Evolutionary conservation across 495 filamentous ascomycete species (phyloP).

Genomic region (Hyphodiscus hymeniophilus): DNA sequence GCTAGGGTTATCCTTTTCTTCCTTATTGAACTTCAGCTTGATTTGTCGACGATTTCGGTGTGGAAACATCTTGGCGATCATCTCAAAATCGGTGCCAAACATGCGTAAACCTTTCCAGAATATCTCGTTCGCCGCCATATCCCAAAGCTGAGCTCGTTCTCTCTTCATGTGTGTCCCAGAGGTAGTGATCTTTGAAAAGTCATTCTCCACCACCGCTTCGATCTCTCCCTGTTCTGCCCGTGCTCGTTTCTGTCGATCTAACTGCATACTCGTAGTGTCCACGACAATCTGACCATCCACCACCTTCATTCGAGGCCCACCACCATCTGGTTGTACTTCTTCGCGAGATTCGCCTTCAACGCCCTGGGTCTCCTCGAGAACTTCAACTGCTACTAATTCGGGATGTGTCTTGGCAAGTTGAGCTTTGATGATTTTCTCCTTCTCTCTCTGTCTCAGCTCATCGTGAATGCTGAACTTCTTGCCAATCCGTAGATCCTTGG

Average conservation of each 20-base stretch:
- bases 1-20: constrained; percentile 69
- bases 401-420: constrained; percentile 27
- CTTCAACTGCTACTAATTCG: constrained; percentile 20
- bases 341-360: constrained; percentile 15
- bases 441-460: constrained; percentile 41
- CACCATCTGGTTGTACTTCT: constrained; percentile 1
- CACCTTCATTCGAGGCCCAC: constrained; percentile 51
- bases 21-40: constrained; percentile 87
- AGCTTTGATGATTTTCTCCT: constrained; percentile 31
- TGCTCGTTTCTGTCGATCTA: constrained; percentile 70
- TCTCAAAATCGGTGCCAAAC: constrained; percentile 91
- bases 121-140: constrained; percentile 62
- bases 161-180: constrained; percentile 63
- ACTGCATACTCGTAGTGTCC: constrained; percentile 65
- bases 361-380: constrained; percentile 6
- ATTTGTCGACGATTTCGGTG: constrained; percentile 67
- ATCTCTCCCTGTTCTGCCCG: constrained; percentile 43
- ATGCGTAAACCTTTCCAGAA: constrained; percentile 80
- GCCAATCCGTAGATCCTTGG: constrained; percentile 66
- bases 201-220: constrained; percentile 72
- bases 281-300: constrained; percentile 81
- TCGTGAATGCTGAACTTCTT: constrained; percentile 67
- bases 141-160: constrained; percentile 67
- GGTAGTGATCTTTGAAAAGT: constrained; percentile 71
- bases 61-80: constrained; percentile 77